phyloP scores from a whole-genome alignment of 2,329 filamentous ascomycete genomes.

The Microsporum ferrugineum region DNA sequence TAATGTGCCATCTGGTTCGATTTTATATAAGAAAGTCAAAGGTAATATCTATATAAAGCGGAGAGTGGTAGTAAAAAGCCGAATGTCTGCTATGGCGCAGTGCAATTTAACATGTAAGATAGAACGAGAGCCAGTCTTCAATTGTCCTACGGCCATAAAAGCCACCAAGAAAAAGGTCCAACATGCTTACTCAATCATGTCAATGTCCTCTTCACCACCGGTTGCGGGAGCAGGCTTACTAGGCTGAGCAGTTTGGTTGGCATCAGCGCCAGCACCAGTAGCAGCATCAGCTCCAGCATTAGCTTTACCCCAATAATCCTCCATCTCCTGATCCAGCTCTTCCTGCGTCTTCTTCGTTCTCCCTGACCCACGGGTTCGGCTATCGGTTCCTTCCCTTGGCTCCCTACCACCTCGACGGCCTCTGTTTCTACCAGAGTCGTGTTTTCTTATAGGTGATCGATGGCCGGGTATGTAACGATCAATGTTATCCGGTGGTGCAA shows the following conservation, averaged over 20 bases:
- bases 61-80: neutral
- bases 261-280: neutral
- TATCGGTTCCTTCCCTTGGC: constrained; percentile 23
- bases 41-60: neutral
- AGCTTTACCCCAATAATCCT: constrained; percentile 65
- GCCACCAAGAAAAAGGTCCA: neutral
- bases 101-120: neutral
- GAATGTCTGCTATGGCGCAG: neutral
- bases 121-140: neutral
- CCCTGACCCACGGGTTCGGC: constrained; percentile 36
- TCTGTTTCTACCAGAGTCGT: constrained; percentile 42
- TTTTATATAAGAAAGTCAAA: neutral
- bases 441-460: constrained; percentile 31
- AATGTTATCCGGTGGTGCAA: constrained; percentile 54
- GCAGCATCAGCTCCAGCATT: constrained; percentile 30
- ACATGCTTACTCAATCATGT: constrained; percentile 14
- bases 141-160: neutral
- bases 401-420: constrained; percentile 39
- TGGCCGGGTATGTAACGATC: constrained; percentile 67
- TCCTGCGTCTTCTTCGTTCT: constrained; percentile 77
- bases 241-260: constrained; percentile 4
- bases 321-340: constrained; percentile 93
- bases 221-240: constrained; percentile 1
- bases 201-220: constrained; percentile 14
- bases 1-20: neutral